A percentile compares a stretch with the other conserved stretches of the same genome.
phyloP scores from a whole-genome alignment of 768 basidiomycete genomes.

The Phaeotremella fagi region DNA sequence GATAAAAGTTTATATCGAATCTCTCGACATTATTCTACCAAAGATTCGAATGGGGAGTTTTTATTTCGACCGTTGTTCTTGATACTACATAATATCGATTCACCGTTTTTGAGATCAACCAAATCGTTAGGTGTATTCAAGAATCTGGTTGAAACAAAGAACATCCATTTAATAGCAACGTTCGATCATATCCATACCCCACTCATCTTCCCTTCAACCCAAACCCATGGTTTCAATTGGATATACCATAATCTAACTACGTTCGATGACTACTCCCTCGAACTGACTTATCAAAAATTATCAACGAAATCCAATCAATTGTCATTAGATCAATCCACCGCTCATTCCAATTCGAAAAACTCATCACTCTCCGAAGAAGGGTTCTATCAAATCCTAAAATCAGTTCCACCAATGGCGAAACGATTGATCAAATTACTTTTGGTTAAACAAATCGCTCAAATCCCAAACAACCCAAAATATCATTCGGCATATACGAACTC shows the following conservation, averaged over 20 bases:
- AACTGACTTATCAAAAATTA: slow-evolving; percentile 53
- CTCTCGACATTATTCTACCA: not conserved
- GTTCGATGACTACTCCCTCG: slow-evolving; percentile 71
- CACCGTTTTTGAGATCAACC: slow-evolving; percentile 60
- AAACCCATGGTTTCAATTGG: slow-evolving; percentile 45
- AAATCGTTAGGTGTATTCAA: slow-evolving; percentile 66
- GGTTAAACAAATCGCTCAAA: slow-evolving; percentile 61
- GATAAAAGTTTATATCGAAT: not conserved
- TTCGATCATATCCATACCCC: slow-evolving; percentile 82
- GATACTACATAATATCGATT: slow-evolving; percentile 84
- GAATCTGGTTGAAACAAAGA: slow-evolving; percentile 65
- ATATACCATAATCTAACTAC: slow-evolving; percentile 82
- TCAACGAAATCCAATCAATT: slow-evolving; percentile 27
- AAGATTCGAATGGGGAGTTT: not conserved
- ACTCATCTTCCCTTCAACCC: slow-evolving; percentile 66
- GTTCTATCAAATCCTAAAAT: slow-evolving; percentile 72
- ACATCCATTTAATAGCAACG: slow-evolving; percentile 77
- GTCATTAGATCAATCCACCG: slow-evolving; percentile 32
- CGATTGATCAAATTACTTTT: slow-evolving; percentile 73
- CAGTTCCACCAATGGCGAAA: slow-evolving; percentile 80
- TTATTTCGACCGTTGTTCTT: slow-evolving; percentile 59
- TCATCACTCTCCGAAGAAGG: slow-evolving; percentile 59
- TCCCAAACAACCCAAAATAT: slow-evolving; percentile 46
- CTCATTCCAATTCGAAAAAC: slow-evolving; percentile 24
- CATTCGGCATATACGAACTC: slow-evolving; percentile 20